phyloP scores from a whole-genome alignment of 73 alveolate genomes.

The Paramecium bursaria region DNA sequence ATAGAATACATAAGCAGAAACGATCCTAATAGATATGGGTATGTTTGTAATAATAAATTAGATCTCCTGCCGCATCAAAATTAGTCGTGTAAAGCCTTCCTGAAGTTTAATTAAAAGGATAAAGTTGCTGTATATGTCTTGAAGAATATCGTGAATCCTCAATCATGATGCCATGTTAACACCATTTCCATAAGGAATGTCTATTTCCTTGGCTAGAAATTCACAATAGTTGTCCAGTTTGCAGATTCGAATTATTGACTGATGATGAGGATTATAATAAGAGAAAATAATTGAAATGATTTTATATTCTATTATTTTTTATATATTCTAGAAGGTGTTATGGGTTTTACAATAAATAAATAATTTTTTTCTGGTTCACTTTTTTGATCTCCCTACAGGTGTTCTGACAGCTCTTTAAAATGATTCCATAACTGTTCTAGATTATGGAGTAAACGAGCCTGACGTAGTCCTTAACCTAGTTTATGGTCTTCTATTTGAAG shows the following conservation, averaged over 20 bases:
- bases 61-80: constrained; percentile 89
- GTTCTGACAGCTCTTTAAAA: neutral
- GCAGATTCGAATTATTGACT: constrained; percentile 95
- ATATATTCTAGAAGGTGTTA: too few species aligned
- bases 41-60: neutral
- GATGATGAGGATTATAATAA: constrained; percentile 95
- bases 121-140: constrained; percentile 80
- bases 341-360: neutral
- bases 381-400: neutral
- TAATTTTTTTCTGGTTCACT: neutral
- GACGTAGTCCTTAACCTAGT: neutral
- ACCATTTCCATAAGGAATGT: constrained; percentile 83
- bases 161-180: constrained; percentile 86
- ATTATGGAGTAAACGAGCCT: neutral
- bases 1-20: constrained; percentile 77
- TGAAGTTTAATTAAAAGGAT: constrained; percentile 69
- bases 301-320: constrained; percentile 14
- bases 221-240: constrained; percentile 96
- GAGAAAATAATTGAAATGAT: constrained; percentile 77
- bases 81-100: constrained; percentile 71
- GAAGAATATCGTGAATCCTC: constrained; percentile 80
- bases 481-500: constrained; percentile 2
- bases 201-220: constrained; percentile 91
- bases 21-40: constrained; percentile 86
- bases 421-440: neutral